These are phyloP conservation scores for Lonicera japonica DNA, from an alignment of 129 eudicot species.

Conservation along the genomic window DNA sequence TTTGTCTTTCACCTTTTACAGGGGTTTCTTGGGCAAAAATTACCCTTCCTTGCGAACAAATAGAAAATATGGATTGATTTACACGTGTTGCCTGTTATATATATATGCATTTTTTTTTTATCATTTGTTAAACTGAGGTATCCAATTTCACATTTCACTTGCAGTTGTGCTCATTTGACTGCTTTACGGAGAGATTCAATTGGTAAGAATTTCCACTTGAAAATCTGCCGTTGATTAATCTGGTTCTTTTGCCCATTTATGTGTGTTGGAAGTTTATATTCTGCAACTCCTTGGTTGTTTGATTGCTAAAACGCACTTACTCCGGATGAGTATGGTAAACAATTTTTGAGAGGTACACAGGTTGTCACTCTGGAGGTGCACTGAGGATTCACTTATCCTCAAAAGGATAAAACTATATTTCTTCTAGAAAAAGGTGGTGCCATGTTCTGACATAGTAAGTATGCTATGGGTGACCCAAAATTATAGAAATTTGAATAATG, in stretches of 20 bases:
- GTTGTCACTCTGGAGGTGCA: no score
- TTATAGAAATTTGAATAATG: no score
- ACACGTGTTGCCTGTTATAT: not conserved
- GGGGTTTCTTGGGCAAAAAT: not conserved
- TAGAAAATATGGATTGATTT: not conserved
- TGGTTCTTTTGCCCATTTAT: not conserved
- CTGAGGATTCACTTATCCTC: no score
- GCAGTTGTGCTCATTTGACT: constrained; percentile 95
- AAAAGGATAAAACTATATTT: no score
- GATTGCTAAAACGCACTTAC: no score
- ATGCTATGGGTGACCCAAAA: no score
- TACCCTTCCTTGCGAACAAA: not conserved
- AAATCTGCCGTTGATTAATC: not conserved
- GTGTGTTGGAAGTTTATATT: not conserved
- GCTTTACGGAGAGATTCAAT: constrained; percentile 91
- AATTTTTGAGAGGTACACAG: no score
- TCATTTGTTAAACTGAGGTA: not conserved
- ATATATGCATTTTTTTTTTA: not conserved
- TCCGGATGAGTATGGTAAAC: no score
- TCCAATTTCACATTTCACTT: constrained; percentile 11
- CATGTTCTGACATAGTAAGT: no score
- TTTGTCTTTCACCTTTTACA: not conserved
- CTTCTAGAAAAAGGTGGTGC: no score
- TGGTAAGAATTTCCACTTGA: constrained; percentile 38
- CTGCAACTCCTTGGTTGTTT: no score